A percentile compares a stretch with the other conserved stretches of the same genome.
These are phyloP conservation scores for Pterulicium gracile DNA, from an alignment of 1,284 basidiomycete genomes.

Conservation along the genomic window DNA sequence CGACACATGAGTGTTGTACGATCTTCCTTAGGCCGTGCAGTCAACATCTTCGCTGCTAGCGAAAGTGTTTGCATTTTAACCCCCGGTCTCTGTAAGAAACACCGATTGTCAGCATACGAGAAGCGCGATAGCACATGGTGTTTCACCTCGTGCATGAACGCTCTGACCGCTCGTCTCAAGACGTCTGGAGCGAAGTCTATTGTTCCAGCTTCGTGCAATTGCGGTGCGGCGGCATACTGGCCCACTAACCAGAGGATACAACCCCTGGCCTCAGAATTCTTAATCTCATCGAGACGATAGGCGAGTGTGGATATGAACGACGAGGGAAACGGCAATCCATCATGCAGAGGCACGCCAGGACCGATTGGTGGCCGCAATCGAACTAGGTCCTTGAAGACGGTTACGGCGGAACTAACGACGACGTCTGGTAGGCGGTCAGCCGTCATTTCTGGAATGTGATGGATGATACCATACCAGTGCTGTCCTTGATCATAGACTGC, in stretches of 20 bases:
- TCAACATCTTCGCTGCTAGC: constrained; percentile 74
- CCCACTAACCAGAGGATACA: constrained; percentile 88
- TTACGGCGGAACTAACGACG: constrained; percentile 67
- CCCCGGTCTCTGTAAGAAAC: constrained; percentile 32
- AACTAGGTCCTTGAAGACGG: constrained; percentile 78
- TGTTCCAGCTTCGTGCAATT: constrained; percentile 26
- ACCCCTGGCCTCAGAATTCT: constrained; percentile 68
- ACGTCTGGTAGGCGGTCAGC: constrained; percentile 31
- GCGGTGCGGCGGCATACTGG: constrained; percentile 43
- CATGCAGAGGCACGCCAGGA: too few species aligned
- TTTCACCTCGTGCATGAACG: constrained; percentile 63
- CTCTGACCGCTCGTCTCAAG: constrained; percentile 63
- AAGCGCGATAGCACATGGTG: constrained; percentile 2
- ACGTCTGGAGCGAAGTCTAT: constrained; percentile 79
- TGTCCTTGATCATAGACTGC: constrained; percentile 68
- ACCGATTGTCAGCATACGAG: background rate
- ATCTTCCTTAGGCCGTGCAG: constrained; percentile 49
- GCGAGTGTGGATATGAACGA: constrained; percentile 70
- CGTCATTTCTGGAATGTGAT: constrained; percentile 1
- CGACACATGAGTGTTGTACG: constrained; percentile 44
- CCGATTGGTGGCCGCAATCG: too few species aligned
- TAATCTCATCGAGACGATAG: constrained; percentile 65
- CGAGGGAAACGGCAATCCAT: too few species aligned
- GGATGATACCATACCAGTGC: constrained; percentile 40
- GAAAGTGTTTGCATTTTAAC: constrained; percentile 80